phyloP scores from a whole-genome alignment of 2,329 filamentous ascomycete genomes.

The Aaosphaeria arxii region DNA sequence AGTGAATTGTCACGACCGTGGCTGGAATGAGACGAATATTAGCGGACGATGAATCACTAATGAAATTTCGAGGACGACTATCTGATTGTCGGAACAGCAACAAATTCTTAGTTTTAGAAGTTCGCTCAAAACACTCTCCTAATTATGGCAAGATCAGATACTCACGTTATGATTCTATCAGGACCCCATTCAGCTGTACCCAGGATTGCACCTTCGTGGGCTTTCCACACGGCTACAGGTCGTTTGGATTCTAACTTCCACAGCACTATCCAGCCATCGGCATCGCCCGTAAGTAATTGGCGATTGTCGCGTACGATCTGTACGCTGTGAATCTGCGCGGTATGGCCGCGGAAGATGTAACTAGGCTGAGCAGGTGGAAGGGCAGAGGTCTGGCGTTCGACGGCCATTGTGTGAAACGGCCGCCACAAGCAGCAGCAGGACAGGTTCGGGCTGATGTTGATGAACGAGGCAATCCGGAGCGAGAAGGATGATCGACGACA shows the following conservation, averaged over 20 bases:
- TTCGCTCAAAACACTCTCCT: no score
- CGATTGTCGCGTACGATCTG: slow-evolving; percentile 70
- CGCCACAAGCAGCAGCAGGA: not conserved
- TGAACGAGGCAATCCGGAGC: slow-evolving; percentile 24
- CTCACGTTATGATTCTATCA: slow-evolving; percentile 81
- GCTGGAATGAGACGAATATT: slow-evolving; percentile 44
- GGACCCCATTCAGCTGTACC: slow-evolving; percentile 68
- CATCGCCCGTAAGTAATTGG: slow-evolving; percentile 81
- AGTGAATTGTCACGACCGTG: slow-evolving; percentile 89
- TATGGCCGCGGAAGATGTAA: slow-evolving; percentile 83
- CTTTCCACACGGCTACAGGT: slow-evolving; percentile 79
- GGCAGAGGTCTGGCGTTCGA: slow-evolving; percentile 22
- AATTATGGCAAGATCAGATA: slow-evolving; percentile 15
- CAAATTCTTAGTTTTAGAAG: no score
- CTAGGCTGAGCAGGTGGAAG: slow-evolving; percentile 54
- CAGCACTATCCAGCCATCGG: slow-evolving; percentile 81
- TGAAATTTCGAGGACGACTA: no score
- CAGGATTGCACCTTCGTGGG: slow-evolving; percentile 75
- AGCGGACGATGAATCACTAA: no score
- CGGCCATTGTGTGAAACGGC: slow-evolving; percentile 16
- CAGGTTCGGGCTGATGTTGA: slow-evolving; percentile 14
- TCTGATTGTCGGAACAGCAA: no score
- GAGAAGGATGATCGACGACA: slow-evolving; percentile 22
- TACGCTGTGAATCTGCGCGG: slow-evolving; percentile 73
- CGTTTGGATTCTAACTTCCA: slow-evolving; percentile 85